Evolutionary conservation across 2,329 filamentous ascomycete species (phyloP).

Genomic region (Nothopassalora personata): DNA sequence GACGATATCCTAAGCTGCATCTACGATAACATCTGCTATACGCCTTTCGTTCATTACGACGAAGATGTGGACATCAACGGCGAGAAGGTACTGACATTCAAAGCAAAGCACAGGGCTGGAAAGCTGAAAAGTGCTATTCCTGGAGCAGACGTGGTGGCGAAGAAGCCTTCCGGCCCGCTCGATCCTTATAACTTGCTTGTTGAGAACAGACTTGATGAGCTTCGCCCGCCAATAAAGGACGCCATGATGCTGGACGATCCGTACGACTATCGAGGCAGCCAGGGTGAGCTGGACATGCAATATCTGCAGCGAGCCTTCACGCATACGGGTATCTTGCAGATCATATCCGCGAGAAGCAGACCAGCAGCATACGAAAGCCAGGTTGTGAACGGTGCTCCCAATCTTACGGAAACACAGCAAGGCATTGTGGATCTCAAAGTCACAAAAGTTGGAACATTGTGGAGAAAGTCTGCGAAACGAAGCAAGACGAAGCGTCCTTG

Average conservation of each 20-base stretch:
- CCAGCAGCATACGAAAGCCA: conserved; percentile 94
- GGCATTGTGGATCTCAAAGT: conserved; percentile 97
- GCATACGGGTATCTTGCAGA: conserved; percentile 85
- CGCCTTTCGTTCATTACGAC: conserved; percentile 95
- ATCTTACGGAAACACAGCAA: conserved; percentile 75
- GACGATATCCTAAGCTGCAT: conserved; percentile 92
- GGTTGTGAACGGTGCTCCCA: conserved; percentile 20
- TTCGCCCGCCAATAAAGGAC: conserved; percentile 85
- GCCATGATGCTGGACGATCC: conserved; percentile 87
- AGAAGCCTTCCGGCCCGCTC: conserved; percentile 64
- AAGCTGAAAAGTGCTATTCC: conserved; percentile 60
- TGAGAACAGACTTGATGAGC: conserved; percentile 74
- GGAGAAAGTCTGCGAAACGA: conserved; percentile 92
- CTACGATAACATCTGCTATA: conserved; percentile 98
- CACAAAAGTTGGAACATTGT: conserved; percentile 89
- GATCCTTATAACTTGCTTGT: conserved; percentile 94
- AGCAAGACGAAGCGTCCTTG: conserved; percentile 92
- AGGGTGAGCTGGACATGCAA: conserved; percentile 68
- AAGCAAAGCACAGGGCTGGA: conserved; percentile 53
- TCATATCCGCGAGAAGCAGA: conserved; percentile 85
- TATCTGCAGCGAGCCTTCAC: conserved; percentile 85
- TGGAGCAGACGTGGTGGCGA: conserved; percentile 54
- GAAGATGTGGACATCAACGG: conserved; percentile 79
- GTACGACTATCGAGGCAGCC: conserved; percentile 79
- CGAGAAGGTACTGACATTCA: conserved; percentile 65